Base-by-base conservation (phyloP, 306 rosid genomes). In the Luffa acutangula region DNA sequence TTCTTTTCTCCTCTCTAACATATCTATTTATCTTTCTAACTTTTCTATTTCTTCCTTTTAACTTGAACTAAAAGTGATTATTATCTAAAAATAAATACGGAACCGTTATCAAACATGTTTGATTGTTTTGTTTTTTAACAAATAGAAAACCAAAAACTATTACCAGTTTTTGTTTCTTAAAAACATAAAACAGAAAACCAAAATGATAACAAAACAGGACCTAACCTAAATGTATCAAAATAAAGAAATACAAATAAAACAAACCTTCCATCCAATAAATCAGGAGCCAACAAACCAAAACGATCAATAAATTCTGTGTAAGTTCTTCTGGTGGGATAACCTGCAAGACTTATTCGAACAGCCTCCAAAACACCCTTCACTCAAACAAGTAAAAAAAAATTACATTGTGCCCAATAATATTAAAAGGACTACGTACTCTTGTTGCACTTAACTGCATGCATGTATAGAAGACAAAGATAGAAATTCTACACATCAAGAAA, bases 331-430 rank as follows among this genome's bases (percentile, higher is more conserved):
- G 98, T 91, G 59, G 98, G 98, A 86, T 95, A 95, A 63, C 98
- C 98, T 6, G 98, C 98, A 81, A 95, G 87, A 89, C 98, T 95
- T 83, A 95, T 95, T 62, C 98, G 97, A 82, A 95, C 93, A 83
- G 97, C 97, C 85, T 95, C 98, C 78, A 95, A 89, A 84, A 95
- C 98, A 9, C 98, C 98, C 98, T 95, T 78, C 74, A 85, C 36
- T 72, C 79, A 14, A 67, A 41, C 36, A 49, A 45, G 62, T 58
- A 14, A 25, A 36, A 39, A 43, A 31, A 52, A 18, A 41, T 4
- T 8, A 46, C n/a, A 71, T 25, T 18, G 14, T 13, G 52, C 52
- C 45, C 51, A 7, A 57, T 2, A 20, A 20, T 20, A 34, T 4
- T 45, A 33, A 31, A 48, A 42, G 1, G 1, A 65, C 75, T 67